Evolutionary conservation across 2,329 filamentous ascomycete species (phyloP).

Genomic region (Hymenoscyphus linearis): DNA sequence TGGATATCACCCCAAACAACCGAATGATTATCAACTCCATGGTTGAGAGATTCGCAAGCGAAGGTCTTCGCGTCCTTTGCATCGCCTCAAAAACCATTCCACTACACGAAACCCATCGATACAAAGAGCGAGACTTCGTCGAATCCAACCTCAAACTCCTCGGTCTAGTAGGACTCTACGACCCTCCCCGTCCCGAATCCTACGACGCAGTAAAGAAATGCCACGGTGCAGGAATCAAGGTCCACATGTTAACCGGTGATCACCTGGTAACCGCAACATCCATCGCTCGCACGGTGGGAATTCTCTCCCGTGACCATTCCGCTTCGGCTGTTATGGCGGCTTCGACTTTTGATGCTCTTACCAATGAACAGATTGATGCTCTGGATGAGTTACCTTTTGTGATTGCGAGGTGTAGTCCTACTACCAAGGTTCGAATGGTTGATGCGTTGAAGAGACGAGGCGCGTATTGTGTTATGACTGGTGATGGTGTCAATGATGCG

Average conservation of each 20-base stretch:
- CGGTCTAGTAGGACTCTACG: slow-evolving; percentile 58
- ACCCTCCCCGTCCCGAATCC: slow-evolving; percentile 54
- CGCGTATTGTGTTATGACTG: slow-evolving; percentile 53
- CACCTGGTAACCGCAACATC: slow-evolving; percentile 73
- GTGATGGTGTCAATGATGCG: slow-evolving; percentile 42
- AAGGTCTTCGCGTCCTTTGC: slow-evolving; percentile 65
- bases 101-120: background rate
- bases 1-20: slow-evolving; percentile 41
- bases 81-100: slow-evolving; percentile 45
- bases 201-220: slow-evolving; percentile 52
- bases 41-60: slow-evolving; percentile 52
- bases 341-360: slow-evolving; percentile 71
- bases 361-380: slow-evolving; percentile 68
- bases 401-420: slow-evolving; percentile 76
- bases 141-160: slow-evolving; percentile 58
- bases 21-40: slow-evolving; percentile 43
- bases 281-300: slow-evolving; percentile 72
- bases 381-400: slow-evolving; percentile 73
- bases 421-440: slow-evolving; percentile 88
- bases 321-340: slow-evolving; percentile 69
- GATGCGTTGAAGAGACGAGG: slow-evolving; percentile 74
- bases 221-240: slow-evolving; percentile 61
- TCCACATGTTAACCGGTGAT: slow-evolving; percentile 81
- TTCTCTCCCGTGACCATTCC: slow-evolving; percentile 49
- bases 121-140: background rate